Conservation (phyloP, 805 yeast species). For the Nakazawaea ishiwadae region DNA sequence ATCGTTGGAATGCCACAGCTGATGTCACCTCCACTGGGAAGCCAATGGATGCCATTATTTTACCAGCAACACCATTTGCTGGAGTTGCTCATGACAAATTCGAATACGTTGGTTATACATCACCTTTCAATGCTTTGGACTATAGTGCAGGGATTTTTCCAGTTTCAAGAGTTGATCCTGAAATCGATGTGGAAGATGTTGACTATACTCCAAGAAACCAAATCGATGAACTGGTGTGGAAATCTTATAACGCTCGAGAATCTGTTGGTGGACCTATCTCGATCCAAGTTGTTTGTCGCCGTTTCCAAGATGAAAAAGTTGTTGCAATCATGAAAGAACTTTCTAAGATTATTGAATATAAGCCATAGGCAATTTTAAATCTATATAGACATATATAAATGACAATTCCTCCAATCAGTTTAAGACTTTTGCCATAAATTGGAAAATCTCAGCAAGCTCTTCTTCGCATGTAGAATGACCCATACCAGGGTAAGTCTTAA, state of each 20-base stretch:
- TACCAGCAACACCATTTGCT: slow-evolving; percentile 44
- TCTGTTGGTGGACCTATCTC: slow-evolving; percentile 59
- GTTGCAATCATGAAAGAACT: slow-evolving; percentile 11
- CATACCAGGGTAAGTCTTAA: slow-evolving; percentile 55
- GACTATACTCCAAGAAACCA: slow-evolving; percentile 29
- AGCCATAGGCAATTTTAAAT: neutral
- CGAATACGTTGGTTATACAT: slow-evolving; percentile 42
- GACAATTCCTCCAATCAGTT: neutral
- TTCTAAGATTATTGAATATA: slow-evolving; percentile 7
- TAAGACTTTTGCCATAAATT: slow-evolving; percentile 36
- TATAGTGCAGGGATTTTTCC: slow-evolving; percentile 49
- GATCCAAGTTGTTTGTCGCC: slow-evolving; percentile 59
- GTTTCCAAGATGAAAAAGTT: slow-evolving; percentile 57
- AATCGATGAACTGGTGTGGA: slow-evolving; percentile 38
- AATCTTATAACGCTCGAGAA: slow-evolving; percentile 40
- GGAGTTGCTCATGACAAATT: slow-evolving; percentile 29
- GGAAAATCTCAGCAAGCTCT: slow-evolving; percentile 54
- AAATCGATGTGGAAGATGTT: slow-evolving; percentile 28
- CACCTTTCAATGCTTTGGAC: slow-evolving; percentile 45
- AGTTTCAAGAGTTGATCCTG: slow-evolving; percentile 47
- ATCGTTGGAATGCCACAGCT: slow-evolving; percentile 36
- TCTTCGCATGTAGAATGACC: slow-evolving; percentile 65
- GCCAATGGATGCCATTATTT: slow-evolving; percentile 43
- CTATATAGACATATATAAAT: neutral
- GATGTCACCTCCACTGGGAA: slow-evolving; percentile 29